These are phyloP conservation scores for Platanthera guangdongensis DNA, from an alignment of 106 monocot genomes.

Conservation along the genomic window DNA sequence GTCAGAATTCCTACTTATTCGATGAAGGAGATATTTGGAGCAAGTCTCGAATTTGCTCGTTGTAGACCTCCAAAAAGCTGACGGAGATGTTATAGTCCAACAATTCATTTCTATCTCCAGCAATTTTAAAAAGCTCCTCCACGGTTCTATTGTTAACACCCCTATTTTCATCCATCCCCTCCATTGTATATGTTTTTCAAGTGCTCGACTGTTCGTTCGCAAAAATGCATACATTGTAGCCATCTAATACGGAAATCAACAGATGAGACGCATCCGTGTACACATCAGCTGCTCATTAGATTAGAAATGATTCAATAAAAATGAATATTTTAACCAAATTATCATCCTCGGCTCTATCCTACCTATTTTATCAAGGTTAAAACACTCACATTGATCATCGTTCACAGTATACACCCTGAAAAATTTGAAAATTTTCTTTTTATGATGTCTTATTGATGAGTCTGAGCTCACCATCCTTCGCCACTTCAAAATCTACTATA, in stretches of 20 bases:
- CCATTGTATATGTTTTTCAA: constrained; percentile 89
- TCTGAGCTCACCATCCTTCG: constrained; percentile 70
- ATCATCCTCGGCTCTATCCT: not conserved
- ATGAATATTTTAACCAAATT: not conserved
- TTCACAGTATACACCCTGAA: constrained; percentile 68
- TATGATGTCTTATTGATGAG: constrained; percentile 30
- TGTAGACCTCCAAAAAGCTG: constrained; percentile 88
- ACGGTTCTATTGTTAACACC: constrained; percentile 88
- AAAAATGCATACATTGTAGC: constrained; percentile 90
- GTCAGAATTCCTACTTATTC: constrained; percentile 51
- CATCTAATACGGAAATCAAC: constrained; percentile 76
- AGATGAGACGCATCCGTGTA: constrained; percentile 78
- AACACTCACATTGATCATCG: constrained; percentile 54
- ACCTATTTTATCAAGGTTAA: not conserved
- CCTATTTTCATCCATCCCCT: constrained; percentile 55
- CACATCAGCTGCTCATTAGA: constrained; percentile 42
- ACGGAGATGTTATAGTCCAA: constrained; percentile 60
- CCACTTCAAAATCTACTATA: constrained; percentile 64
- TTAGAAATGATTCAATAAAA: not conserved
- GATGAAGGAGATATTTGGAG: constrained; percentile 60
- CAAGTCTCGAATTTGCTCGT: constrained; percentile 83
- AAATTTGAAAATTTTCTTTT: constrained; percentile 69
- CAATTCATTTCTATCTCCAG: constrained; percentile 59
- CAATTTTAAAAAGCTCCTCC: too few relatives aligned
- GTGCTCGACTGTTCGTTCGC: constrained; percentile 88